Base-by-base conservation (phyloP, 352 stramenopile species). In the Phytopythium montanum region DNA sequence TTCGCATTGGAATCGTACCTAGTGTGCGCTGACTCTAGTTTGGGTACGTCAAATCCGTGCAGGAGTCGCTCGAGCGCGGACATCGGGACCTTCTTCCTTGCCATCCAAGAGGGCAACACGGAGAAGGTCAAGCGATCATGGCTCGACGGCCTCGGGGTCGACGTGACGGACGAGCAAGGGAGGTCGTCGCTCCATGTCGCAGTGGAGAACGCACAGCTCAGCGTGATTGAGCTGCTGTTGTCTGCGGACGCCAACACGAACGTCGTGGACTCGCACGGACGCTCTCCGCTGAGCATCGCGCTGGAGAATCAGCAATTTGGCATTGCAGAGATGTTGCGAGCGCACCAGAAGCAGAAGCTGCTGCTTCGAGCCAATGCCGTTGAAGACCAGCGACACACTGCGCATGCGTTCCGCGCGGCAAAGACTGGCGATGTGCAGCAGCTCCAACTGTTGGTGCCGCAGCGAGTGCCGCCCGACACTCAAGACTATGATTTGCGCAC, bases 401-500 rank as follows among this genome's bases (percentile, higher is more conserved):
- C 78, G 14, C 63, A 73, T n/a, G 82, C 79, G 0, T 94, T 90
- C 45, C 64, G 66, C 52, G 82, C 70, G 0, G 76, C 75, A 0
- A 90, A 90, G 42, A 66, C 63, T 31, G 80, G 81, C 3, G 62
- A 89, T 36, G 31, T 89, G 0, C 53, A 76, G 1, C 69, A 69
- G 5, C 54, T 94, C 0, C 69, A 79, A 52, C 61, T 68, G 18
- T 61, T 92, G 1, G 82, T 92, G 23, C 85, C 82, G 4, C 61
- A 71, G 21, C 50, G 69, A 1, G 82, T 94, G n/a, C 71, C 79
- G 26, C 70, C 77, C 0, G 79, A 92, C 51, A 75, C 85, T 2
- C 76, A 92, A 53, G 82, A 94, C 51, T 94, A 92, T 34, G 85
- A 92, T 33, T 57, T 85, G 8, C 79, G 85, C 12, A 88, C 82